These are phyloP conservation scores for Eleusine indica DNA, from an alignment of 176 grass and related monocot species.

Conservation along the genomic window DNA sequence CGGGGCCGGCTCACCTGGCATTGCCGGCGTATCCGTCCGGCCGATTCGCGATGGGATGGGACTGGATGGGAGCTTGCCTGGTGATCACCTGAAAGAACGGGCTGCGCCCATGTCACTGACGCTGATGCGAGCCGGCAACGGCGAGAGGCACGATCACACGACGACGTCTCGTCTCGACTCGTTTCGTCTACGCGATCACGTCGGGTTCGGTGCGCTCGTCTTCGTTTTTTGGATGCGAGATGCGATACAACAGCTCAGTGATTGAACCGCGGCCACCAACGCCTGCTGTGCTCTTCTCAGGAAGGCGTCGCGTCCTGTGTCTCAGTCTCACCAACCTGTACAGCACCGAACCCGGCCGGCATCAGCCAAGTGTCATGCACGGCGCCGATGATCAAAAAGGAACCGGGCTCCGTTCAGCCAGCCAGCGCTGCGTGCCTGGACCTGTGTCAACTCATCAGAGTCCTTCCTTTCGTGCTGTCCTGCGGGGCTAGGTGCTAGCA, in stretches of 20 bases:
- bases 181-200: not conserved
- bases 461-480: not conserved
- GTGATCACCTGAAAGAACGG: not conserved
- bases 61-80: not conserved
- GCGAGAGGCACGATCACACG: not conserved
- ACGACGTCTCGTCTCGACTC: not conserved
- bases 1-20: not conserved
- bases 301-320: not conserved
- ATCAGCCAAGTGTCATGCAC: not conserved
- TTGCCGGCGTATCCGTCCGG: not conserved
- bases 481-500: not conserved
- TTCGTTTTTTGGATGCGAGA: not conserved
- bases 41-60: not conserved
- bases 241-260: not conserved
- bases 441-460: not conserved
- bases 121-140: not conserved
- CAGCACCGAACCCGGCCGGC: not conserved
- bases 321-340: not conserved
- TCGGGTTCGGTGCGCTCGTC: not conserved
- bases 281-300: not conserved
- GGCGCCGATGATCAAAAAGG: not conserved
- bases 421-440: not conserved
- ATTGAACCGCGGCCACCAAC: not conserved
- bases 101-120: not conserved
- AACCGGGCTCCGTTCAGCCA: not conserved